These are phyloP conservation scores for Penicillium soppii DNA, from an alignment of 495 filamentous ascomycete genomes.

Conservation along the genomic window DNA sequence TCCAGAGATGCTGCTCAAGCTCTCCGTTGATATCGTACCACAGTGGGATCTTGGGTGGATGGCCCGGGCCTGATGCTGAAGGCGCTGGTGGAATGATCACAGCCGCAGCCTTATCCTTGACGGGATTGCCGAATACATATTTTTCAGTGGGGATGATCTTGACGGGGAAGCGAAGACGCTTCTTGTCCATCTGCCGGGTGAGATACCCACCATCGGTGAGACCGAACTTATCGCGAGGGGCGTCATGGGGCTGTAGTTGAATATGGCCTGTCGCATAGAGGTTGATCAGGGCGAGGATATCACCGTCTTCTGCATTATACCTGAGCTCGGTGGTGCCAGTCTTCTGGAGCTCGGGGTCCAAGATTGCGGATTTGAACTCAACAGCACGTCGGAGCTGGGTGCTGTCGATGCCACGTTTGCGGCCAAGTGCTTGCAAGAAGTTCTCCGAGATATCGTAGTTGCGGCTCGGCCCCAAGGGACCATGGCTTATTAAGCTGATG, in stretches of 20 bases:
- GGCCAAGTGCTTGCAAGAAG: conserved; percentile 49
- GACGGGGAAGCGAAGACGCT: conserved; percentile 60
- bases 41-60: conserved; percentile 57
- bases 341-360: conserved; percentile 54
- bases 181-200: conserved; percentile 67
- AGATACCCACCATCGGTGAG: conserved; percentile 70
- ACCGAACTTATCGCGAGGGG: conserved; percentile 69
- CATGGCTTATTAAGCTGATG: conserved; percentile 55
- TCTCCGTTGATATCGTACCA: conserved; percentile 78
- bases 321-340: conserved; percentile 26
- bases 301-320: conserved; percentile 56
- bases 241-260: conserved; percentile 51
- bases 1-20: conserved; percentile 64
- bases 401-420: conserved; percentile 42
- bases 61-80: background rate
- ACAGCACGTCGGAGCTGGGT: conserved; percentile 52
- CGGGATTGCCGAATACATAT: conserved; percentile 62
- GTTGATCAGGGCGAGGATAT: conserved; percentile 68
- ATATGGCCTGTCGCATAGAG: conserved; percentile 62
- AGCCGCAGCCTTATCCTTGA: conserved; percentile 25
- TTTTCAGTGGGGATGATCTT: conserved; percentile 51
- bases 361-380: conserved; percentile 52
- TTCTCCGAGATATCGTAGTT: conserved; percentile 59
- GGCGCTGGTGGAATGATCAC: conserved; percentile 22
- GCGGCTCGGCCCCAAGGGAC: conserved; percentile 51